Base-by-base conservation (phyloP, 441 rosid genomes). In the Capsella rubella region DNA sequence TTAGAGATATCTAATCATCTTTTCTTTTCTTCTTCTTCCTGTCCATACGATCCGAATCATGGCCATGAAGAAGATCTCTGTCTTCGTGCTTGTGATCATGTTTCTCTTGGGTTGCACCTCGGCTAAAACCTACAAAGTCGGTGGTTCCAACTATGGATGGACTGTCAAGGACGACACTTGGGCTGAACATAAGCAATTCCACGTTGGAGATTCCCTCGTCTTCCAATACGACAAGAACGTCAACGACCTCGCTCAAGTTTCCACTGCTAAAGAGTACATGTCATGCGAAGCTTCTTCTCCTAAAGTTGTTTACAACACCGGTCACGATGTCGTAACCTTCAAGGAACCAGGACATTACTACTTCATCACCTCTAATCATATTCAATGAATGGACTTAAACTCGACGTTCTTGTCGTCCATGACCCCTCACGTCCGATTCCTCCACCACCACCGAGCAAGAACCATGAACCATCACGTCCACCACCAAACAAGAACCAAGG, bases 331-430 rank as follows among this genome's bases (percentile, higher is more conserved):
- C 13, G 29, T 49, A 8, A 49, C 54, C 54, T 21, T 49, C 27
- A 21, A 4, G 28, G 54, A 49, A 49, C 28, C 28, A 49, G 28
- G 54, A 16, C 12, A 5, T 34, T 13, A 65, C 31, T 64, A 49
- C 69, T 64, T 64, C 57, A 49, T 64, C 27, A 64, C 28, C 56
- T 64, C 69, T 3, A 50, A 47, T 7, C 46, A 34, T 8, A 10
- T 3, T 65, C 70, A 65, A 13, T 65, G 70, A n/a, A n/a, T n/a
- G n/a, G 25, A 21, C 25, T 21, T 21, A 21, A 21, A 21, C 25
- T 21, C 0, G 25, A 21, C 25, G 25, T 21, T 0, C 25, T 21
- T 21, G 25, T 21, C 25, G 25, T 21, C 25, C 25, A 21, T 21
- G 25, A 21, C 25, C 25, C 25, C 2, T 21, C 25, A 21, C 25